These are phyloP conservation scores for Suhomyces sp. DNA, from an alignment of 805 yeast species.

Conservation along the genomic window DNA sequence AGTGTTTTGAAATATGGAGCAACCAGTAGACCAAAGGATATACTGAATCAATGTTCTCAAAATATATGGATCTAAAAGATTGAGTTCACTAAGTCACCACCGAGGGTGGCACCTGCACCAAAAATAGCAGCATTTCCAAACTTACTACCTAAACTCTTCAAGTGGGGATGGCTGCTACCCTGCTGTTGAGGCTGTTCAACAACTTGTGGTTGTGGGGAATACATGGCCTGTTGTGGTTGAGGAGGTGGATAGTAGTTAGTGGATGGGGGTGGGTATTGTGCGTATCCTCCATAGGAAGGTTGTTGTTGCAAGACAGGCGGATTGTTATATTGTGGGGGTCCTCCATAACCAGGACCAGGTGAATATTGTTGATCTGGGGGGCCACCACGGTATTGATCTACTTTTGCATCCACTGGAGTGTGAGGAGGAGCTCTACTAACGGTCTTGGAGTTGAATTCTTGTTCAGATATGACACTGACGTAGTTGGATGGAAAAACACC, in stretches of 20 bases:
- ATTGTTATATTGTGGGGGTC: constrained; percentile 18
- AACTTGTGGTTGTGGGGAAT: constrained; percentile 17
- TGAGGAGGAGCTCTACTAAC: constrained; percentile 11
- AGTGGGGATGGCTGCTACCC: too few species aligned
- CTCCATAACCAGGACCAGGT: constrained; percentile 12
- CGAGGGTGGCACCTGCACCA: constrained; percentile 96
- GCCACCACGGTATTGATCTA: constrained; percentile 14
- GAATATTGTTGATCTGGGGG: constrained; percentile 19
- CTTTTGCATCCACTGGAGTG: constrained; percentile 17
- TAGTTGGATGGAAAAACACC: constrained; percentile 94
- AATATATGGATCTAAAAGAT: constrained; percentile 55
- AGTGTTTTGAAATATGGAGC: too few species aligned
- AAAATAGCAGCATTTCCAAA: constrained; percentile 91
- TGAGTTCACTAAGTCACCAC: constrained; percentile 75
- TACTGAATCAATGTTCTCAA: too few species aligned
- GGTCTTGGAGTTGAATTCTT: constrained; percentile 23
- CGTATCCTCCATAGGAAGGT: constrained; percentile 34
- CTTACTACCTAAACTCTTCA: constrained; percentile 72
- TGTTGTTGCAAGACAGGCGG: constrained; percentile 21
- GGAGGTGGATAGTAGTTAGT: constrained; percentile 42
- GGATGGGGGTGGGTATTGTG: constrained; percentile 54
- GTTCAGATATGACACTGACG: constrained; percentile 47
- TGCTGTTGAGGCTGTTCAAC: constrained; percentile 21
- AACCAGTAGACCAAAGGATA: too few species aligned
- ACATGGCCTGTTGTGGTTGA: constrained; percentile 15